These are phyloP conservation scores for Thielaviopsis populi DNA, from an alignment of 2,329 filamentous ascomycete species.

Conservation along the genomic window DNA sequence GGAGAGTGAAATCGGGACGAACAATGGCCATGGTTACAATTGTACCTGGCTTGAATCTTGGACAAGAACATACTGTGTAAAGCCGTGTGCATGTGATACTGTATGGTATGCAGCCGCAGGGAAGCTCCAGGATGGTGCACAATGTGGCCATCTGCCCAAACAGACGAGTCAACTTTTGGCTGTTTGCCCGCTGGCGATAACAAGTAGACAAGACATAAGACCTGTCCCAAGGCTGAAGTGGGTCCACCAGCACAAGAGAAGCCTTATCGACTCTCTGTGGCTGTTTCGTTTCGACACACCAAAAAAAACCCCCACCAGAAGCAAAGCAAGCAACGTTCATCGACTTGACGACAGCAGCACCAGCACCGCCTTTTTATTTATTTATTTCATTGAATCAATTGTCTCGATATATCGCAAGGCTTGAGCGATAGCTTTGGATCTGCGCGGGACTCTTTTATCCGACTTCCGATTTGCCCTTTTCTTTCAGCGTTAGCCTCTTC, in stretches of 20 bases:
- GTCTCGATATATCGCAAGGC: background rate
- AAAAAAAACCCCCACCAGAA: slow-evolving; percentile 8
- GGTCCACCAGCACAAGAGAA: background rate
- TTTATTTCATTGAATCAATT: background rate
- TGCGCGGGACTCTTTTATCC: background rate
- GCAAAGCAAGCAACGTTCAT: background rate
- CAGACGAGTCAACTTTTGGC: background rate
- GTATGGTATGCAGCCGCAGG: too few species aligned
- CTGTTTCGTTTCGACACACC: background rate
- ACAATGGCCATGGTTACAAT: too few species aligned
- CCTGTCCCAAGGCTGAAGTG: slow-evolving; percentile 10
- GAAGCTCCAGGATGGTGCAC: too few species aligned
- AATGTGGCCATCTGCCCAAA: too few species aligned
- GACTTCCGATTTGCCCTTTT: background rate
- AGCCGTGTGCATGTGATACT: too few species aligned
- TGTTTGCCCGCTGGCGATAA: background rate
- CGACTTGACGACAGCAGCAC: background rate
- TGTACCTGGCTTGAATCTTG: too few species aligned
- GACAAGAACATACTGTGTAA: too few species aligned
- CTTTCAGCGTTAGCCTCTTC: background rate
- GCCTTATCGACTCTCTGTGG: background rate
- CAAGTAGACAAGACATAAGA: background rate
- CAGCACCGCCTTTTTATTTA: background rate
- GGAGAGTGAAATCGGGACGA: too few species aligned
- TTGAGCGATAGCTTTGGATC: background rate